These are phyloP conservation scores for Paraconiothyrium sp. DNA, from an alignment of 2,329 filamentous ascomycete species.

Conservation along the genomic window DNA sequence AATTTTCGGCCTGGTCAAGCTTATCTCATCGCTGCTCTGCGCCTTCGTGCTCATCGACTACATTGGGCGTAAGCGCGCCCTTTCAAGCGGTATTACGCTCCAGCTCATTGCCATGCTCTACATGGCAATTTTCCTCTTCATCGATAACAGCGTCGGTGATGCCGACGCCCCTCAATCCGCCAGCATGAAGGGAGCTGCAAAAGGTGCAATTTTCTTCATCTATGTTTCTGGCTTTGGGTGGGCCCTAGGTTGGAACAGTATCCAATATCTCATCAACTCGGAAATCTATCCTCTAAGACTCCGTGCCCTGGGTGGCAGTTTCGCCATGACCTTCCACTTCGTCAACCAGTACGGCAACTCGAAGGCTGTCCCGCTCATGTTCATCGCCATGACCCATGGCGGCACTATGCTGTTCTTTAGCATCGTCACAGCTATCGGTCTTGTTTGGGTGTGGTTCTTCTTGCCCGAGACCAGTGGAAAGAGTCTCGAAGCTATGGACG, in stretches of 20 bases:
- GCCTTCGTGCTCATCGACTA: conserved; percentile 83
- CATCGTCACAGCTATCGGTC: conserved; percentile 72
- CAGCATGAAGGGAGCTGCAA: conserved; percentile 65
- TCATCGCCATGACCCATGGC: conserved; percentile 66
- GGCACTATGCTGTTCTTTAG: conserved; percentile 84
- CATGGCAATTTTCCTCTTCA: conserved; percentile 64
- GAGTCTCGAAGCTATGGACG: conserved; percentile 74
- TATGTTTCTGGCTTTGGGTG: conserved; percentile 57
- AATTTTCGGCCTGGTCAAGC: conserved; percentile 80
- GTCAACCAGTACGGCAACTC: conserved; percentile 81
- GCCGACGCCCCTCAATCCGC: conserved; percentile 59
- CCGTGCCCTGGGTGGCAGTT: conserved; percentile 73
- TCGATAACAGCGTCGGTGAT: conserved; percentile 66
- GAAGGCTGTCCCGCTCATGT: conserved; percentile 77
- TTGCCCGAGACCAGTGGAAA: conserved; percentile 76
- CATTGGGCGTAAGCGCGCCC: conserved; percentile 73
- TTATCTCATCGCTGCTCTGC: conserved; percentile 72
- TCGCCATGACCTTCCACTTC: conserved; percentile 82
- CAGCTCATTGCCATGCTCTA: conserved; percentile 64
- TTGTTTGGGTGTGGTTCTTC: conserved; percentile 75
- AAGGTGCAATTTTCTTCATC: conserved; percentile 74
- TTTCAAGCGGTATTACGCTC: conserved; percentile 59
- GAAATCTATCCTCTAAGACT: conserved; percentile 81
- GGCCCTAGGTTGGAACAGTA: conserved; percentile 70
- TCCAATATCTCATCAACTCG: conserved; percentile 81